Conservation (phyloP, 1,284 basidiomycete genomes). For the Pulveroboletus sp. region DNA sequence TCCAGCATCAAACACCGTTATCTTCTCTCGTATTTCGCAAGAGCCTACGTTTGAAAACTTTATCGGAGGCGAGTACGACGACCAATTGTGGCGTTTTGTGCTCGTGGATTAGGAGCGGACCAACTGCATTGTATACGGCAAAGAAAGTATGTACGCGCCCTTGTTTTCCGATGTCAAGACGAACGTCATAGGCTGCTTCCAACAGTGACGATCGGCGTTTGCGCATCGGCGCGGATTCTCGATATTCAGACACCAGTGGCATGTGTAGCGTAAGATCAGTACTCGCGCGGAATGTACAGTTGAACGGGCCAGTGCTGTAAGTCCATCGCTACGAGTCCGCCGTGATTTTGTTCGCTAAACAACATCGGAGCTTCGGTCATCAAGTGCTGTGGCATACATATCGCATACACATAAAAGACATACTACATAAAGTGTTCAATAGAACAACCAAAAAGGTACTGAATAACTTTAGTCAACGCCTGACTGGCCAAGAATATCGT, state of each 20-base stretch:
- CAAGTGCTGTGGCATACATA: constrained; percentile 5
- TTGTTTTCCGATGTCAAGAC: neutral
- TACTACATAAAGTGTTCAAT: constrained; percentile 16
- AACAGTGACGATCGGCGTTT: neutral
- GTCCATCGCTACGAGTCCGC: no score
- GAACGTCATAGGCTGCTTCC: neutral
- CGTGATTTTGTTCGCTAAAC: neutral
- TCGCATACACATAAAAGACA: constrained; percentile 11
- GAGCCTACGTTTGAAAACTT: neutral
- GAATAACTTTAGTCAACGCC: constrained; percentile 24
- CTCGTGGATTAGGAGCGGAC: neutral
- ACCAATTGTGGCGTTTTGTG: constrained; percentile 5
- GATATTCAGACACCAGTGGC: neutral
- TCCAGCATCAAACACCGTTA: neutral
- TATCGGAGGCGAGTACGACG: neutral
- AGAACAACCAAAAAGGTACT: constrained; percentile 3
- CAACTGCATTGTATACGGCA: neutral
- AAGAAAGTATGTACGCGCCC: neutral
- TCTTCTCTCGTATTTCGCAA: neutral
- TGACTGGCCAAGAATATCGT: neutral
- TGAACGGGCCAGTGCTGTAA: no score
- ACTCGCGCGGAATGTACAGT: no score
- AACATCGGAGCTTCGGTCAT: neutral
- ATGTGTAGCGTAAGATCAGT: no score
- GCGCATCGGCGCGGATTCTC: neutral